Conservation (phyloP, 1,284 basidiomycete species). For the Tetrapyrgos nigripes region DNA sequence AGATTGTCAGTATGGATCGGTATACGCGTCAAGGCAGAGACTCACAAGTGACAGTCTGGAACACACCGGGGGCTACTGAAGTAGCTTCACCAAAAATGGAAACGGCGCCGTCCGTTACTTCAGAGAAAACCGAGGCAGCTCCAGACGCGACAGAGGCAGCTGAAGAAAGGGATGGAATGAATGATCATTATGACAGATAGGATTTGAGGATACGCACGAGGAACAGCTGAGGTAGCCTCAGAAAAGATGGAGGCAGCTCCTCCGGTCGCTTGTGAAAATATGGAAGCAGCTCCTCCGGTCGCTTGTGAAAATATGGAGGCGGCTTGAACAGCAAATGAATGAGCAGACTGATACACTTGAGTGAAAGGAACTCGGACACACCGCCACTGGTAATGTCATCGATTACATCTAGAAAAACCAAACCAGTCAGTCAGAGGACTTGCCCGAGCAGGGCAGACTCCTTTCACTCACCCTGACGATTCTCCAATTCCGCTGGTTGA, state of each 20-base stretch:
- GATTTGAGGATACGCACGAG: too few relatives aligned
- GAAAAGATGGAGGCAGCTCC: neutral
- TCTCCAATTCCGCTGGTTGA: neutral
- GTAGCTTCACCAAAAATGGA: neutral
- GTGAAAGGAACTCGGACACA: neutral
- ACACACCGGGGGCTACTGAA: neutral
- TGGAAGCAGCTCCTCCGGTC: neutral
- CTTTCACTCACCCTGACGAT: neutral
- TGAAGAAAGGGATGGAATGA: too few relatives aligned
- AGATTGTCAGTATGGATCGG: neutral
- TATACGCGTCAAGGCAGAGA: neutral
- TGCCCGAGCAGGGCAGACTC: neutral
- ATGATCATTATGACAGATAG: too few relatives aligned
- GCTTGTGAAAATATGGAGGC: neutral
- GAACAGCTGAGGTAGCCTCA: neutral
- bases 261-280: neutral
- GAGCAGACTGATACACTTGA: neutral
- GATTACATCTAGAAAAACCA: neutral
- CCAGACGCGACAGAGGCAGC: too few relatives aligned
- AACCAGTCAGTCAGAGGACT: neutral
- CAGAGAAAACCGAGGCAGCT: constrained; percentile 3
- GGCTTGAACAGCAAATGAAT: neutral
- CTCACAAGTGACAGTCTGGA: constrained; percentile 8
- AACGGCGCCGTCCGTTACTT: neutral
- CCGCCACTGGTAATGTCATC: neutral